A percentile compares a stretch with the other conserved stretches of the same genome.
phyloP scores from a whole-genome alignment of 805 yeast species.

The Millerago galiae region DNA sequence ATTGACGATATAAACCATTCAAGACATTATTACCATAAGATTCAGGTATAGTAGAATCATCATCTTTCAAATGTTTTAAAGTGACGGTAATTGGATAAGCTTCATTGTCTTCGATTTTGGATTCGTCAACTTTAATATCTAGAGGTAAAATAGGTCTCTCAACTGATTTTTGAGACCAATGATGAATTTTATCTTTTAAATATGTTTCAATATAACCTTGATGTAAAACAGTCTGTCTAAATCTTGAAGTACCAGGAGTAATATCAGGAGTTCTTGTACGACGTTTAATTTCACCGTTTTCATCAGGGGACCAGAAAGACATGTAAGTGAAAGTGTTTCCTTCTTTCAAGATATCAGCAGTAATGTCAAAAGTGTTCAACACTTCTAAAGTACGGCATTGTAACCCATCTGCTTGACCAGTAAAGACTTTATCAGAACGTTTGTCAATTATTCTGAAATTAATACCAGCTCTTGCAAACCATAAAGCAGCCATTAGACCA shows the following conservation, averaged over 20 bases:
- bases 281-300: not conserved
- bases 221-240: not conserved
- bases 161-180: not conserved
- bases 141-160: not conserved
- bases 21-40: not conserved
- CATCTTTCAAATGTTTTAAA: constrained; percentile 1
- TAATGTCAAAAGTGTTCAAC: not conserved
- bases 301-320: not conserved
- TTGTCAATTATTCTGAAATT: not conserved
- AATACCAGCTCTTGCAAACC: not conserved
- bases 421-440: not conserved
- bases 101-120: not conserved
- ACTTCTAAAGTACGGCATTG: constrained; percentile 1
- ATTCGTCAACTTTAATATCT: not conserved
- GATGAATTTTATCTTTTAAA: not conserved
- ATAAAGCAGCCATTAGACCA: constrained; percentile 1
- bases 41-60: not conserved
- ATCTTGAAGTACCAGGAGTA: not conserved
- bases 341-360: not conserved
- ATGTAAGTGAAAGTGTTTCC: constrained; percentile 1
- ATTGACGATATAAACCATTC: constrained; percentile 1
- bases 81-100: not conserved
- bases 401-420: constrained; percentile 1
- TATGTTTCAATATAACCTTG: constrained; percentile 1
- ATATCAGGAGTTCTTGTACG: not conserved